Evolutionary conservation across 169 alveolate genomes (phyloP).

Genomic region (Eimeria praecox): DNA sequence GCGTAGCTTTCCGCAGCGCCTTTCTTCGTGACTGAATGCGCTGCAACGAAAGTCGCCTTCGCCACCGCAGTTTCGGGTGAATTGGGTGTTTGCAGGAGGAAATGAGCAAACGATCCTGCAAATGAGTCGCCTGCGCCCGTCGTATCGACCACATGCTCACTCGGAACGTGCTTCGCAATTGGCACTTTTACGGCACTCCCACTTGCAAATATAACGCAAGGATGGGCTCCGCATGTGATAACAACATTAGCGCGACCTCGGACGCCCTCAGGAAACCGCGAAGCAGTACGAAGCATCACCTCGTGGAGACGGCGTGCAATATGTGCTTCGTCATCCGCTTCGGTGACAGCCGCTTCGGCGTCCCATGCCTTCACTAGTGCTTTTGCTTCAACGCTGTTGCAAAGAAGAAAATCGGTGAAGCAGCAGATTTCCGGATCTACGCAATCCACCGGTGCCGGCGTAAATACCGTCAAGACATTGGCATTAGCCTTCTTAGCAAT

Average conservation of each 20-base stretch:
- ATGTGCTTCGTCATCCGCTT: not conserved
- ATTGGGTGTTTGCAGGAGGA: conserved; percentile 18
- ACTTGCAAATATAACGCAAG: conserved; percentile 61
- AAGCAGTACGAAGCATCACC: conserved; percentile 34
- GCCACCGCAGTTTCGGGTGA: conserved; percentile 61
- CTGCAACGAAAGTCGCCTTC: conserved; percentile 79
- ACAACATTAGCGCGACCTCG: conserved; percentile 63
- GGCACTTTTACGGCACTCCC: conserved; percentile 41
- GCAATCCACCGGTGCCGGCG: conserved; percentile 82
- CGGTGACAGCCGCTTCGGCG: not conserved
- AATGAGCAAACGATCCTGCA: conserved; percentile 80
- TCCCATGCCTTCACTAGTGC: conserved; percentile 58
- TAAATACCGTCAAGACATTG: conserved; percentile 70
- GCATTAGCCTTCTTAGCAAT: conserved; percentile 75
- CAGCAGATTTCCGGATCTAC: conserved; percentile 78
- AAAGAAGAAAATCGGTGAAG: conserved; percentile 75
- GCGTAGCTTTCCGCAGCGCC: conserved; percentile 82
- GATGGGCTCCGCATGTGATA: conserved; percentile 61
- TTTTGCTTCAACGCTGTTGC: conserved; percentile 78
- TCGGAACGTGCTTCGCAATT: conserved; percentile 18
- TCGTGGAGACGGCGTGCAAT: conserved; percentile 68
- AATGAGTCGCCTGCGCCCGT: conserved; percentile 85
- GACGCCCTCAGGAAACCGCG: conserved; percentile 32
- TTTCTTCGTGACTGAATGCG: conserved; percentile 71
- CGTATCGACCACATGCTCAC: conserved; percentile 81